Evolutionary conservation across 768 basidiomycete genomes (phyloP), one percentile per base, ranked within the genome.

Genomic region (Inosperma sp.): DNA sequence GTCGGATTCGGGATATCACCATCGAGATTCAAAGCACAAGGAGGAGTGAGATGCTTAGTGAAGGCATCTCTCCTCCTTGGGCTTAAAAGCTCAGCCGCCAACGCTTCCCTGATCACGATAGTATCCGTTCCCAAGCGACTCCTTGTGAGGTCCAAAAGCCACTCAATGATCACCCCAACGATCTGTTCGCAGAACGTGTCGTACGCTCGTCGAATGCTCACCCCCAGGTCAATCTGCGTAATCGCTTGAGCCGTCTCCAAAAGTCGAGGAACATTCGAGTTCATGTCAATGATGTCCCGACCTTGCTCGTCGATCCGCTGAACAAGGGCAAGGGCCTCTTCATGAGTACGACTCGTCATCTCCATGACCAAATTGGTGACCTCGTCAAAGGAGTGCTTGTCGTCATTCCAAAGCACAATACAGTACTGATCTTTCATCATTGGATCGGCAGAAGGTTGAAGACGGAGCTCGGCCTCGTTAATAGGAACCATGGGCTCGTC

Each of bases 341-440:
- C 81, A 17, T 70, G 67, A 7, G 80, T 67, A 17, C 78, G 75
- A 49, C 69, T 69, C 0, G 76, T 75, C 60, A 77, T 66, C 37
- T 86, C 86, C 51, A 76, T 73, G 5, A 90, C 68, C 34, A 92
- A 77, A 53, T 81, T 78, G 55, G 86, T 85, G 48, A 96, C 84
- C 61, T 98, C 93, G 44, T 86, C 84, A 59, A 86, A 88, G 0
- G 91, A 93, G 67, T 97, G 96, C 59, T 94, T 95, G 67, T 99
- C 96, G 66, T 96, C 94, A 70, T 94, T 93, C 93, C 93, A 97
- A 4, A 98, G 68, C 22, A 95, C 74, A 51, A 97, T 76, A 36
- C 86, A 84, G 59, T 84, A 91, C 48, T 83, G 78, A 57, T 91
- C 88, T 54, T 83, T 84, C 72, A 79, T 77, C 77, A 86, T 81